Base-by-base conservation (phyloP, 805 yeast species). In the Sugiyamaella qingdaonensis region DNA sequence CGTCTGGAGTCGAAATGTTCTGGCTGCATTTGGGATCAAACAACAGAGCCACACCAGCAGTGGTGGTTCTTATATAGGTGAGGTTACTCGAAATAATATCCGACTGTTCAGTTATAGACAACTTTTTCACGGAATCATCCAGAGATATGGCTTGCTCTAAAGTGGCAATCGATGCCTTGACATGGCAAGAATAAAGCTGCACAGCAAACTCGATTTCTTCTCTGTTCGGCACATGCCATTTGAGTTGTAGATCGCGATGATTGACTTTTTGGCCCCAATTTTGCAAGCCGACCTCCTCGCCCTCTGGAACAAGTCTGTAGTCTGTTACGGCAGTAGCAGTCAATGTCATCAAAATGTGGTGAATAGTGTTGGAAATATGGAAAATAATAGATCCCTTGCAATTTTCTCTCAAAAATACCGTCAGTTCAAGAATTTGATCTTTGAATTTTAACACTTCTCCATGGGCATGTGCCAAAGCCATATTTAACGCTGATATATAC, bases 191-290 rank as follows among this genome's bases (percentile, higher is more conserved):
- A 59, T 84, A 86, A 10, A 82, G 68, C 2, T 78, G 76, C 3
- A 83, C 75, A 0, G 95, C 91, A 62, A 79, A 78, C 0, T 71
- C 71, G 1, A 88, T 70, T 46, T 85, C 90, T 1, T 61, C 68
- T 1, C 67, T 68, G 0, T 74, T 63, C 0, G 98, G 97, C 0
- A 76, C 65, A 61, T 84, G 88, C 99, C 99, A 92, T 0, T 75
- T 71, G 58, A 89, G 82, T 0, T 74, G 61, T 33, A 86, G 55
- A 0, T 49, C 49, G 10, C 50, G 45, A 2, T 64, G 58, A 29
- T 64, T 62, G 3, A 57, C 49, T 39, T 58, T 58, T 14, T 50
- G 9, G 63, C 74, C 37, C 81, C 78, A 46, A 14, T 48, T 56
- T 2, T 48, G 52, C 13, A 46, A 50, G 8, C 52, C 58, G 14